phyloP scores from a whole-genome alignment of 352 stramenopile genomes.

The Saprolegnia parasitica region DNA sequence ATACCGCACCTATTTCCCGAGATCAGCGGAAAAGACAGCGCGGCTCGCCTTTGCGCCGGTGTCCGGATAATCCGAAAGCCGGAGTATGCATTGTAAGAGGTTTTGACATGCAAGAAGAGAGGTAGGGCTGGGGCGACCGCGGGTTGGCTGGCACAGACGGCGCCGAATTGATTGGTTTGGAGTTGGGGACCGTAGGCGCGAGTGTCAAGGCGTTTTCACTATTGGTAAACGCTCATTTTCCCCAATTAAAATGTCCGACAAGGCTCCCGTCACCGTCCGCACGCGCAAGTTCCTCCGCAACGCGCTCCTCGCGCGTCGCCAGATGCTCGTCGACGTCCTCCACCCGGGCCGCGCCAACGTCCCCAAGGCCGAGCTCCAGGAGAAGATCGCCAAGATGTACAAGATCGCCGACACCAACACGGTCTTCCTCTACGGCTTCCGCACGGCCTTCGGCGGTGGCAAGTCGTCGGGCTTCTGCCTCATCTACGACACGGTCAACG shows the following conservation, averaged over 20 bases:
- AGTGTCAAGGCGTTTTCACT: background rate
- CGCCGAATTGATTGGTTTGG: slow-evolving; percentile 21
- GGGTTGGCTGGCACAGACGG: slow-evolving; percentile 25
- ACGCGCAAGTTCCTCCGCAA: slow-evolving; percentile 99
- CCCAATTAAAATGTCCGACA: slow-evolving; percentile 81
- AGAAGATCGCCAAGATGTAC: slow-evolving; percentile 97
- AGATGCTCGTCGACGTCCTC: slow-evolving; percentile 99
- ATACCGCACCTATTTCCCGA: background rate
- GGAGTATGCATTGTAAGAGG: background rate
- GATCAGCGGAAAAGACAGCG: background rate
- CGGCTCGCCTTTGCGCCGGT: too few relatives aligned
- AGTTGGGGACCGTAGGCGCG: background rate
- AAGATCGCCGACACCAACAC: slow-evolving; percentile 95
- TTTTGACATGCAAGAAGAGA: background rate
- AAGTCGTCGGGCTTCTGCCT: slow-evolving; percentile 97
- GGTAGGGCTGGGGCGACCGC: slow-evolving; percentile 9
- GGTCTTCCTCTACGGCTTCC: slow-evolving; percentile 96
- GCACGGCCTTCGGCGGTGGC: slow-evolving; percentile 96
- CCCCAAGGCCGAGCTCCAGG: slow-evolving; percentile 95
- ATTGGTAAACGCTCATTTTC: slow-evolving; percentile 32
- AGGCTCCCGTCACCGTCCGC: slow-evolving; percentile 95
- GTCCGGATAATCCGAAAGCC: background rate
- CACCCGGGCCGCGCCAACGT: slow-evolving; percentile 97
- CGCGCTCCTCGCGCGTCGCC: slow-evolving; percentile 93
- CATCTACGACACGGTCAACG: slow-evolving; percentile 98